Percentiles rank a stretch among this genome's conserved stretches.
These are phyloP conservation scores for Bolboschoenoplectus hybrid DNA, from an alignment of 202 grass and related monocot genomes.

Conservation along the genomic window DNA sequence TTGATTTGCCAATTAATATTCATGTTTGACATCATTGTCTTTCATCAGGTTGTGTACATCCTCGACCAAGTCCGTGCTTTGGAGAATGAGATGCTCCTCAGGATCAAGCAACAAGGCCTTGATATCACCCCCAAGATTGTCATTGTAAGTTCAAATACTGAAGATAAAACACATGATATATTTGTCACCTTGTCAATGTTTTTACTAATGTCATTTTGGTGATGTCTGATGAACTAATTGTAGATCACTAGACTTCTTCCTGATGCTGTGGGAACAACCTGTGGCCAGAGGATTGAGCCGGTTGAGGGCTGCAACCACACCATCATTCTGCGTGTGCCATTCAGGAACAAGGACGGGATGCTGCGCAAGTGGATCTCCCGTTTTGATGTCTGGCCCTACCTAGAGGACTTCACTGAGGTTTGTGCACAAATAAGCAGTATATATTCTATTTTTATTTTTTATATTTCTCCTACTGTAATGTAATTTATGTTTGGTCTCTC, in stretches of 20 bases:
- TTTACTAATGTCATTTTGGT: constrained; percentile 1
- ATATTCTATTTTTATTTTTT: constrained; percentile 4
- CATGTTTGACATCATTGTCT: constrained; percentile 22
- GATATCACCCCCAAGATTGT: constrained; percentile 87
- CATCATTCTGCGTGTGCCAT: constrained; percentile 82
- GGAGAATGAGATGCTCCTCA: constrained; percentile 94
- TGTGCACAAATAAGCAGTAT: background rate
- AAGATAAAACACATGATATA: background rate
- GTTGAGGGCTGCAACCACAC: constrained; percentile 84
- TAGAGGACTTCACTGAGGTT: constrained; percentile 88
- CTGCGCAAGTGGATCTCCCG: constrained; percentile 95
- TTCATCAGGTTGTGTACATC: constrained; percentile 78
- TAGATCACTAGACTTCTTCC: constrained; percentile 91
- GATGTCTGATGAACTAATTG: constrained; percentile 28
- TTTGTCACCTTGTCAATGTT: background rate
- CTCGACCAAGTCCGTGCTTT: constrained; percentile 91
- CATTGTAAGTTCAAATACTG: constrained; percentile 60
- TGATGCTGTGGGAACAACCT: constrained; percentile 84
- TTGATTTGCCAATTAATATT: constrained; percentile 20
- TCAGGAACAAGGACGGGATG: constrained; percentile 80
- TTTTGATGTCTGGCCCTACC: constrained; percentile 95
- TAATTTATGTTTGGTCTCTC: constrained; percentile 36
- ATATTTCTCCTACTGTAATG: background rate
- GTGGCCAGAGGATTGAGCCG: constrained; percentile 75
- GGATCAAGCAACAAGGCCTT: constrained; percentile 95